Evolutionary conservation across 768 basidiomycete species (phyloP).

Genomic region (Krasilnikovozyma curviuscula): DNA sequence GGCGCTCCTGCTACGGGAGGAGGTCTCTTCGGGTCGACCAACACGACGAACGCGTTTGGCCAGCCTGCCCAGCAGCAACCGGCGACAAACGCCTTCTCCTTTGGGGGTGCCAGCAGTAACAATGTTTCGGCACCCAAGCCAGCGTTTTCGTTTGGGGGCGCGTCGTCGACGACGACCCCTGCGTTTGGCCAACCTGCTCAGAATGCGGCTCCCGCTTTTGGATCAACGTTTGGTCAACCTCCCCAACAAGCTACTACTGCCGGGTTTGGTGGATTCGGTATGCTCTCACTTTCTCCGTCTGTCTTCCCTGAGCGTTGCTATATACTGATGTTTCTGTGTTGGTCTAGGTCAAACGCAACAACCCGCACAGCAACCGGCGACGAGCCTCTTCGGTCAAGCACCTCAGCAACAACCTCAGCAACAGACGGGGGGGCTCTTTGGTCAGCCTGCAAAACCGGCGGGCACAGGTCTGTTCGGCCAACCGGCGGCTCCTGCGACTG

Average conservation of each 20-base stretch:
- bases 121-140: too few relatives aligned
- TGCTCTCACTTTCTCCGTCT: not conserved
- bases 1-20: slow-evolving; percentile 5
- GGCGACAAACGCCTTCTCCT: not conserved
- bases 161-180: too few relatives aligned
- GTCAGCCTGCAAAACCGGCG: slow-evolving; percentile 14
- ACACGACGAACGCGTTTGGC: slow-evolving; percentile 16
- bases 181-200: too few relatives aligned
- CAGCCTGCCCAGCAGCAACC: slow-evolving; percentile 13
- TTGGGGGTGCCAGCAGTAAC: too few relatives aligned
- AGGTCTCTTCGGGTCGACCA: slow-evolving; percentile 4
- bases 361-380: not conserved
- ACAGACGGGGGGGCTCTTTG: slow-evolving; percentile 13
- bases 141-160: too few relatives aligned
- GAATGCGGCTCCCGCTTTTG: too few relatives aligned
- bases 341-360: too few relatives aligned
- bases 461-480: slow-evolving; percentile 9
- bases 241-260: not conserved
- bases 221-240: not conserved
- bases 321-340: too few relatives aligned
- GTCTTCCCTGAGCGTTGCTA: too few relatives aligned
- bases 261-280: not conserved
- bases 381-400: not conserved
- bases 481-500: slow-evolving; percentile 16
- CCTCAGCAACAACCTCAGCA: not conserved